phyloP scores from a whole-genome alignment of 140 eudicot species.

The Stevia rebaudiana region DNA sequence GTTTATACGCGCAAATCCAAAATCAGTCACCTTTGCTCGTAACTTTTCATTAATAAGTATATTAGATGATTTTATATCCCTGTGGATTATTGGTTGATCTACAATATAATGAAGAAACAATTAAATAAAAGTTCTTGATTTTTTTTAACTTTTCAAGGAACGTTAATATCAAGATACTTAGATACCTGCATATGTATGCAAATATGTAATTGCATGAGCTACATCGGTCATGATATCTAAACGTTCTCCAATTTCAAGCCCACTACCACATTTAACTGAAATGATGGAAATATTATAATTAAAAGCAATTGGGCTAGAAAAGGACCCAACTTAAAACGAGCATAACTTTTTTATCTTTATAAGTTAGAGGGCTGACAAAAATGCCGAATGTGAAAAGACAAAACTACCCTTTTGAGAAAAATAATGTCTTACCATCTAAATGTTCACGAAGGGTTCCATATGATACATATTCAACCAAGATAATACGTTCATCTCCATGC shows the following conservation, averaged over 20 bases:
- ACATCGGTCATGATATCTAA: slow-evolving; percentile 73
- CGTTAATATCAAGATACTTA: slow-evolving; percentile 22
- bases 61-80: slow-evolving; percentile 85
- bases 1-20: slow-evolving; percentile 71
- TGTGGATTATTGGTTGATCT: slow-evolving; percentile 82
- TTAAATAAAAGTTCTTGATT: slow-evolving; percentile 4
- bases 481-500: slow-evolving; percentile 55
- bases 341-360: no score
- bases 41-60: slow-evolving; percentile 67
- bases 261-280: slow-evolving; percentile 54
- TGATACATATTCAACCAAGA: slow-evolving; percentile 58
- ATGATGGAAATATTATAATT: background rate
- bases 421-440: slow-evolving; percentile 55
- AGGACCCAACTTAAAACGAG: no score
- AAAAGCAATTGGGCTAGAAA: background rate
- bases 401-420: slow-evolving; percentile 5
- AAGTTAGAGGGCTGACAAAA: background rate
- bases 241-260: slow-evolving; percentile 68
- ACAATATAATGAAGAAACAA: slow-evolving; percentile 1
- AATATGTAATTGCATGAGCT: slow-evolving; percentile 78
- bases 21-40: slow-evolving; percentile 88
- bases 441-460: slow-evolving; percentile 83
- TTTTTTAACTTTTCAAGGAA: background rate
- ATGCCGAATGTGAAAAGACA: background rate
- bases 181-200: slow-evolving; percentile 71